Evolutionary conservation across 176 grass and related monocot genomes (phyloP).

Genomic region (Ananas comosus): DNA sequence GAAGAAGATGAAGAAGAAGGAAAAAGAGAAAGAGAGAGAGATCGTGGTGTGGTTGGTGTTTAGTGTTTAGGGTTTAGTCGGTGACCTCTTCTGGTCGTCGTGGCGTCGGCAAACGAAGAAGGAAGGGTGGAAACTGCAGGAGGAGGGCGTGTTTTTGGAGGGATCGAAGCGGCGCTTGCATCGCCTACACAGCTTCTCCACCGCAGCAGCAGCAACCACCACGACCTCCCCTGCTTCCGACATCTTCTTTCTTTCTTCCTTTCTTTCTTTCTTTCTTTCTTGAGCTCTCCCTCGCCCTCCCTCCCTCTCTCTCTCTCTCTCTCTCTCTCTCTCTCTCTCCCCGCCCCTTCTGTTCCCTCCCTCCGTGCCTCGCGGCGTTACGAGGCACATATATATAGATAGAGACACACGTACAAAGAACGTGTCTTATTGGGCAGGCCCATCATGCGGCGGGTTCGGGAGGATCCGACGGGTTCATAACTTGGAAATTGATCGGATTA

Average conservation of each 20-base stretch:
- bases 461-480: no score
- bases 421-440: no score
- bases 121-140: slow-evolving; percentile 80
- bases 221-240: background rate
- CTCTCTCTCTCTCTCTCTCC: background rate
- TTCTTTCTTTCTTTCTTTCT: background rate
- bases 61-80: background rate
- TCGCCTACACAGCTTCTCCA: slow-evolving; percentile 45
- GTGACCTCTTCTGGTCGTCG: slow-evolving; percentile 80
- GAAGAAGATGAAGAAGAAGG: background rate
- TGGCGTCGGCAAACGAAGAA: slow-evolving; percentile 79
- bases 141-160: slow-evolving; percentile 31
- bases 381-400: no score
- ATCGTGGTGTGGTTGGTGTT: background rate
- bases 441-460: no score
- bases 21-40: background rate
- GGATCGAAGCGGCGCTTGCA: slow-evolving; percentile 51
- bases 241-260: background rate
- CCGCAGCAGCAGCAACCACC: background rate
- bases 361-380: no score
- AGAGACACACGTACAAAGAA: no score
- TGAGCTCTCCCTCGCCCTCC: background rate
- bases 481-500: no score
- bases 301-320: background rate
- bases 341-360: no score